phyloP scores from a whole-genome alignment of 2,329 filamentous ascomycete genomes.

The Alternaria solani region DNA sequence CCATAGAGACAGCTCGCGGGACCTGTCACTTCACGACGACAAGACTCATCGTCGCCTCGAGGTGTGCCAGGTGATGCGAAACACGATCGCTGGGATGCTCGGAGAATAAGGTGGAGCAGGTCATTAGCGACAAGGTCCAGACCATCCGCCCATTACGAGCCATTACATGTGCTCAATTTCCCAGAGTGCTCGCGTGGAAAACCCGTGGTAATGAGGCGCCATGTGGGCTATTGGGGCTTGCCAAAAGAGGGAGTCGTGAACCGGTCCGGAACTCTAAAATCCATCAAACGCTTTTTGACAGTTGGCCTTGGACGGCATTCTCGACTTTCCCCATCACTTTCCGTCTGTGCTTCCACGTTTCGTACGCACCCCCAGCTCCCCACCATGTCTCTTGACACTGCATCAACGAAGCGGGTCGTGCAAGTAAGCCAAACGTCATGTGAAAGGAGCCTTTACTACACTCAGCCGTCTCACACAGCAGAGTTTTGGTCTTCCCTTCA shows the following conservation, averaged over 20 bases:
- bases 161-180: constrained; percentile 6
- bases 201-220: constrained; percentile 4
- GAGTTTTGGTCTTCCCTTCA: background rate
- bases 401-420: background rate
- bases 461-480: background rate
- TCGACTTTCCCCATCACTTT: background rate
- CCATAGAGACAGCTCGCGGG: constrained; percentile 3
- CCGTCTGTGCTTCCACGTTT: constrained; percentile 16
- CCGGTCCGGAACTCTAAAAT: constrained; percentile 14
- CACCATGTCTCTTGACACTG: constrained; percentile 5
- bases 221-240: constrained; percentile 2
- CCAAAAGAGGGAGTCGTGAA: background rate
- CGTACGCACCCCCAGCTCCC: constrained; percentile 12
- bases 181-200: background rate
- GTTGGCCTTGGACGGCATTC: background rate
- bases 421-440: background rate
- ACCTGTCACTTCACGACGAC: background rate
- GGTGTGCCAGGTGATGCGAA: constrained; percentile 1
- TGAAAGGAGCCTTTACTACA: background rate
- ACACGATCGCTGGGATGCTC: constrained; percentile 11
- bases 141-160: constrained; percentile 3
- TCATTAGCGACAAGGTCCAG: constrained; percentile 14
- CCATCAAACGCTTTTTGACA: background rate
- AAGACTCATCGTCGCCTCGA: background rate
- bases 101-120: constrained; percentile 7